Evolutionary conservation across 192 early-diverging fungal species (phyloP).

Genomic region (Podila minutissima): DNA sequence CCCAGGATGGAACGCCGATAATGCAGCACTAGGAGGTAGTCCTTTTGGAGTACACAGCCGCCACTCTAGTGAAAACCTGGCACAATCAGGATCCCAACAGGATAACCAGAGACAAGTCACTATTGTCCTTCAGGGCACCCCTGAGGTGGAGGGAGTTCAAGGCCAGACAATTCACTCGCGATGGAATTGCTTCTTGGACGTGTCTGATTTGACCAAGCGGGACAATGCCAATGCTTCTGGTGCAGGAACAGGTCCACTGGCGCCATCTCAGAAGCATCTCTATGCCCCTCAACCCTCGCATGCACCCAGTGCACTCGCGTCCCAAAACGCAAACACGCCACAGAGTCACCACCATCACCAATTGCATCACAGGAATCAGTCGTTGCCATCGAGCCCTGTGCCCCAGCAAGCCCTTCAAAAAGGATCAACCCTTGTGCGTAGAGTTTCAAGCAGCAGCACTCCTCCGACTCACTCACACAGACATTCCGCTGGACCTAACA

Average conservation of each 20-base stretch:
- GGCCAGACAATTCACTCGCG: slow-evolving; percentile 60
- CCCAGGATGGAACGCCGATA: slow-evolving; percentile 31
- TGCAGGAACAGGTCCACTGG: slow-evolving; percentile 1
- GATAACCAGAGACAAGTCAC: slow-evolving; percentile 60
- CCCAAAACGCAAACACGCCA: slow-evolving; percentile 21
- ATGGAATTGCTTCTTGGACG: slow-evolving; percentile 70
- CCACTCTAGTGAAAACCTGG: slow-evolving; percentile 27
- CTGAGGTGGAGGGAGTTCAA: slow-evolving; percentile 57
- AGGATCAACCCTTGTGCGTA: slow-evolving; percentile 17
- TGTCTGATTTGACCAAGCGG: slow-evolving; percentile 53
- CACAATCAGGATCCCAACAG: slow-evolving; percentile 7
- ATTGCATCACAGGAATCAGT: slow-evolving; percentile 36
- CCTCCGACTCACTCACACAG: slow-evolving; percentile 9
- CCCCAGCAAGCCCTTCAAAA: slow-evolving; percentile 32
- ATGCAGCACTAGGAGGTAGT: slow-evolving; percentile 1
- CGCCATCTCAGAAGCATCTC: slow-evolving; percentile 24
- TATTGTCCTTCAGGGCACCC: slow-evolving; percentile 60
- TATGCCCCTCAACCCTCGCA: slow-evolving; percentile 43
- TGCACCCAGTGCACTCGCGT: slow-evolving; percentile 20
- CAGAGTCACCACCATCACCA: slow-evolving; percentile 24
- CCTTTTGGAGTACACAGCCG: slow-evolving; percentile 21
- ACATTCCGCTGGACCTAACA: slow-evolving; percentile 16
- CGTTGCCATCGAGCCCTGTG: slow-evolving; percentile 39
- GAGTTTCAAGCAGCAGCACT: slow-evolving; percentile 26
- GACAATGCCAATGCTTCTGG: slow-evolving; percentile 8